Conservation (phyloP, 345 rosid species). For the Triadica sebifera region DNA sequence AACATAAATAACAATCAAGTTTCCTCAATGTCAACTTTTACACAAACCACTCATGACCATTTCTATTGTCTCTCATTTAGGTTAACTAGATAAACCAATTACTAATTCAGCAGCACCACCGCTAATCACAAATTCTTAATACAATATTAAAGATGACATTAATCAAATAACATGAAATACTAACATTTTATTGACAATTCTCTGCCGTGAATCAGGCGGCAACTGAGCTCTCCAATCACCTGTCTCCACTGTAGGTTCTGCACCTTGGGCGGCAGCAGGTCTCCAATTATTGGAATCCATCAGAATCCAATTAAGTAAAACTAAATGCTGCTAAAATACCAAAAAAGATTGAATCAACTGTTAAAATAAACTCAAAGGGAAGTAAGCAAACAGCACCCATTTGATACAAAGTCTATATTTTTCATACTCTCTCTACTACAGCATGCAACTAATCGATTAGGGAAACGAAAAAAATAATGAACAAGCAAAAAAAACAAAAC, state of each 20-base stretch:
- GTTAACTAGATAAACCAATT: neutral
- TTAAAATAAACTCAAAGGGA: neutral
- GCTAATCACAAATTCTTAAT: neutral
- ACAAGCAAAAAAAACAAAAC: no score
- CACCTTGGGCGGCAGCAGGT: constrained; percentile 22
- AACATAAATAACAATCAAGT: no score
- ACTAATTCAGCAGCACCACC: neutral
- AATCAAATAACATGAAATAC: constrained; percentile 6
- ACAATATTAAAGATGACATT: neutral
- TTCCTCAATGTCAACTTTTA: neutral
- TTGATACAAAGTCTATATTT: no score
- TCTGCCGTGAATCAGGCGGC: constrained; percentile 43
- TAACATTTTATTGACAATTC: constrained; percentile 56
- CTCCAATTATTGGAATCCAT: constrained; percentile 20
- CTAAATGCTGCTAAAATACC: neutral
- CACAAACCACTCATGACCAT: neutral
- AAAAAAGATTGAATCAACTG: neutral
- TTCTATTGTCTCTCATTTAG: neutral
- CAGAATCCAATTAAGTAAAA: neutral
- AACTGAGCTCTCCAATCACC: constrained; percentile 65
- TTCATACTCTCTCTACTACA: no score
- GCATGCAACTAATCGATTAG: no score
- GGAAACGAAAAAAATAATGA: no score
- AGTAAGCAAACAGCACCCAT: no score
- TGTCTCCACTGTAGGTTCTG: constrained; percentile 39